A percentile compares a stretch with the other conserved stretches of the same genome.
phyloP scores from a whole-genome alignment of 2,329 filamentous ascomycete species.

The Penicillium crustosum region DNA sequence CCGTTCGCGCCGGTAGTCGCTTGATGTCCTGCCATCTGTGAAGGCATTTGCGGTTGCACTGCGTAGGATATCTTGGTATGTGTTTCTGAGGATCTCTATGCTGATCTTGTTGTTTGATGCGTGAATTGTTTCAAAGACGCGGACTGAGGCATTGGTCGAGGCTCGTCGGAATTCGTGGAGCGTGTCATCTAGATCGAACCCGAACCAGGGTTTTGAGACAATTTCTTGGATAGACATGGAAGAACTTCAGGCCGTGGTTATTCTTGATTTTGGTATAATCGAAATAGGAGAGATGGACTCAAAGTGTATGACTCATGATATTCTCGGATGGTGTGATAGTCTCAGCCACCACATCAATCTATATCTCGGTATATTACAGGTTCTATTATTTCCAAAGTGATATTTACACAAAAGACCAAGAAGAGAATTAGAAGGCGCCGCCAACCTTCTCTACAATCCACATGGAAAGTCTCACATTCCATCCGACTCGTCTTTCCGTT shows the following conservation, averaged over 20 bases:
- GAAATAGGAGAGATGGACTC: not conserved
- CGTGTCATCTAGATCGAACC: conserved; percentile 53
- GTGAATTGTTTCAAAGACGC: conserved; percentile 34
- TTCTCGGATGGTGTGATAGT: not conserved
- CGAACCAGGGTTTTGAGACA: conserved; percentile 41
- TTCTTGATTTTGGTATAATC: not conserved
- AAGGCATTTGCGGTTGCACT: conserved; percentile 44
- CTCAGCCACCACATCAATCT: not conserved
- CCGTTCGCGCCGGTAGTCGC: conserved; percentile 45
- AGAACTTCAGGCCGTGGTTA: not conserved
- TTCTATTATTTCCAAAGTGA: not conserved
- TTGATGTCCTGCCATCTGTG: conserved; percentile 46
- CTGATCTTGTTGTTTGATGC: conserved; percentile 11
- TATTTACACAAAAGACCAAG: conserved; percentile 5
- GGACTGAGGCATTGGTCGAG: conserved; percentile 37
- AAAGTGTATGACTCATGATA: not conserved
- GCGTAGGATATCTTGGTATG: conserved; percentile 28
- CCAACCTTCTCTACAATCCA: conserved; percentile 86
- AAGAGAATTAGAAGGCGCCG: conserved; percentile 67
- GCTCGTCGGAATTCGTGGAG: conserved; percentile 49
- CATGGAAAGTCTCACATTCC: conserved; percentile 86
- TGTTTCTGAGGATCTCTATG: conserved; percentile 13
- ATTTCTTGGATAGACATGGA: conserved; percentile 15
- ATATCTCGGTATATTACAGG: conserved; percentile 9
- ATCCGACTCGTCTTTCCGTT: conserved; percentile 77